These are phyloP conservation scores for Neodidymelliopsis sp. DNA, from an alignment of 2,329 filamentous ascomycete genomes.

Conservation along the genomic window DNA sequence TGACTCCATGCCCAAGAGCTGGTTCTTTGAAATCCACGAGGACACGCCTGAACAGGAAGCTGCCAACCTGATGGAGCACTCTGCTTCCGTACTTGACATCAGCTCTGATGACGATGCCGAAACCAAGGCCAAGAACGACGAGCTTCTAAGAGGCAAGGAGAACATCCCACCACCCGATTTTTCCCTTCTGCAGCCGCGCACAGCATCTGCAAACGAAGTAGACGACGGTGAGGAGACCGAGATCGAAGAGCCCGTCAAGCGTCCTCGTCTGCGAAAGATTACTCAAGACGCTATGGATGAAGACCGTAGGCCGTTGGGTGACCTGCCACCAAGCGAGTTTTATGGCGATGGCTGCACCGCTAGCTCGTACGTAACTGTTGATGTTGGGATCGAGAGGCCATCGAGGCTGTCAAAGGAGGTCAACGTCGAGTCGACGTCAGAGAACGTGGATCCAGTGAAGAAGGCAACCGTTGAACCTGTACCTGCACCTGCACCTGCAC, in stretches of 20 bases:
- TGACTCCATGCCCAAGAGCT: constrained; percentile 65
- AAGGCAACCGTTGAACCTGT: background rate
- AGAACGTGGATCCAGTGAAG: constrained; percentile 11
- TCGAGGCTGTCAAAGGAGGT: constrained; percentile 46
- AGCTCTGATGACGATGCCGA: constrained; percentile 83
- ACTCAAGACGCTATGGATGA: constrained; percentile 51
- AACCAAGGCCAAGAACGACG: constrained; percentile 60
- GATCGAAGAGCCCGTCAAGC: constrained; percentile 34
- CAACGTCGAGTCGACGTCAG: background rate
- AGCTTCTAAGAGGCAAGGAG: constrained; percentile 80
- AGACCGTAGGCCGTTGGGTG: constrained; percentile 48
- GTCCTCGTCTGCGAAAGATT: constrained; percentile 35
- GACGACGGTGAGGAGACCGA: constrained; percentile 25
- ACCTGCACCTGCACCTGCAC: too few relatives aligned
- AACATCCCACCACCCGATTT: constrained; percentile 78
- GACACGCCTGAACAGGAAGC: constrained; percentile 90
- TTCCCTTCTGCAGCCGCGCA: constrained; percentile 25
- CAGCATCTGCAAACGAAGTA: constrained; percentile 14
- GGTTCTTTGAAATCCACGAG: constrained; percentile 95
- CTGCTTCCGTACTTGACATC: constrained; percentile 85
- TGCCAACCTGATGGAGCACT: constrained; percentile 91
- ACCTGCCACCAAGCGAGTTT: constrained; percentile 47
- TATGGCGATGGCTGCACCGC: constrained; percentile 50
- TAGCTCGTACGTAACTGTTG: constrained; percentile 46
- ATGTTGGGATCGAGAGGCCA: constrained; percentile 45